Conservation (phyloP, 345 rosid genomes). For the Eucalyptus cladocalyx region DNA sequence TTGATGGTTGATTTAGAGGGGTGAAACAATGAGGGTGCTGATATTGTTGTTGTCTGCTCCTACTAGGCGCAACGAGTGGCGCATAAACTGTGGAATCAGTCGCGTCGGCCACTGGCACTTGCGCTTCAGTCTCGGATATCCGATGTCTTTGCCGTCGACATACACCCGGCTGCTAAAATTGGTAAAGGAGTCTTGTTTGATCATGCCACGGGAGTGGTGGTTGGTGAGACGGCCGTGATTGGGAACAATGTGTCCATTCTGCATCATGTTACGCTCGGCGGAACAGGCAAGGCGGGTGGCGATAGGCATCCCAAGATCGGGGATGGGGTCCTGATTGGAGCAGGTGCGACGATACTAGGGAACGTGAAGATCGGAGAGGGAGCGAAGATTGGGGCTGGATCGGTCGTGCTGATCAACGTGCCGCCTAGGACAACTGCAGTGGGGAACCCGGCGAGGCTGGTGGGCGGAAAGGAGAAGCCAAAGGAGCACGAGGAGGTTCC, state of each 20-base stretch:
- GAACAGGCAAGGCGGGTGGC: slow-evolving; percentile 68
- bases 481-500: slow-evolving; percentile 60
- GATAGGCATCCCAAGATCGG: slow-evolving; percentile 95
- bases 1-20: too few species aligned
- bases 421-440: slow-evolving; percentile 76
- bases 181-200: slow-evolving; percentile 85
- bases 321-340: slow-evolving; percentile 90
- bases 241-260: slow-evolving; percentile 91
- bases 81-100: slow-evolving; percentile 74
- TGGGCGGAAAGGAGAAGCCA: slow-evolving; percentile 78
- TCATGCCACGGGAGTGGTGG: slow-evolving; percentile 89
- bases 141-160: slow-evolving; percentile 88
- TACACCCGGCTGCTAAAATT: slow-evolving; percentile 90
- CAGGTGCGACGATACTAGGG: slow-evolving; percentile 88
- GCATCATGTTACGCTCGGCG: slow-evolving; percentile 93
- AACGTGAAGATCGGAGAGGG: slow-evolving; percentile 75
- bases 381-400: slow-evolving; percentile 93
- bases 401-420: slow-evolving; percentile 75
- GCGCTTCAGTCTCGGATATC: slow-evolving; percentile 92
- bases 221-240: slow-evolving; percentile 85
- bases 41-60: background rate
- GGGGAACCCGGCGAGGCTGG: slow-evolving; percentile 92
- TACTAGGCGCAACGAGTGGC: slow-evolving; percentile 81
- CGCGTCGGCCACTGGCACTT: slow-evolving; percentile 72
- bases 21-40: background rate